Conservation (phyloP, 345 rosid species). For the Eutrema japonicum region DNA sequence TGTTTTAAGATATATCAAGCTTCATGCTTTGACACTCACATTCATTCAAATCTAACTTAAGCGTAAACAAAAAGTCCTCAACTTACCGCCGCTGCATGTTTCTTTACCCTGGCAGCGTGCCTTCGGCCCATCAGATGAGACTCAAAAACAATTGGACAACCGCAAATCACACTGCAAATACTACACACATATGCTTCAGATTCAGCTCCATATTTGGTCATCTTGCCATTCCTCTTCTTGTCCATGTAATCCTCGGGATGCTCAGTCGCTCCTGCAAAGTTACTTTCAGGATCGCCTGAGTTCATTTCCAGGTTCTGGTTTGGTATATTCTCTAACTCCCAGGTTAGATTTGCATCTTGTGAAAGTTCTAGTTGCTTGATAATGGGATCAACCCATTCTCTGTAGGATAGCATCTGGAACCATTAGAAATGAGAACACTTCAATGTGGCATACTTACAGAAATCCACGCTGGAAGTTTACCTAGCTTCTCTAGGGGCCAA, state of each 20-base stretch:
- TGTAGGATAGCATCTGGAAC: constrained; percentile 15
- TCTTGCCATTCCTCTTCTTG: neutral
- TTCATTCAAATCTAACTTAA: neutral
- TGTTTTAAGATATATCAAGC: neutral
- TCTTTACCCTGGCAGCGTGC: constrained; percentile 15
- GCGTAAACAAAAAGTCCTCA: neutral
- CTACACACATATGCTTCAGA: constrained; percentile 23
- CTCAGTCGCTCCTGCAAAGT: neutral
- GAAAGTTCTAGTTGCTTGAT: constrained; percentile 48
- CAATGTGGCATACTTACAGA: neutral
- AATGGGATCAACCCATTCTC: constrained; percentile 46
- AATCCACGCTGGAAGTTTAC: constrained; percentile 38
- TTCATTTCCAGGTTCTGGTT: neutral
- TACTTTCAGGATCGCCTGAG: constrained; percentile 18
- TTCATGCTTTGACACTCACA: neutral
- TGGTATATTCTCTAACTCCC: constrained; percentile 39
- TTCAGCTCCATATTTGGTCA: constrained; percentile 4
- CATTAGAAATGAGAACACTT: neutral
- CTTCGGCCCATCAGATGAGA: constrained; percentile 15
- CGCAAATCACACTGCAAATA: constrained; percentile 20
- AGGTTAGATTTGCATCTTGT: constrained; percentile 43
- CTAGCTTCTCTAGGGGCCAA: constrained; percentile 44
- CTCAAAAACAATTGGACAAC: constrained; percentile 13
- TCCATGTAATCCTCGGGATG: constrained; percentile 4
- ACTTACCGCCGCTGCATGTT: constrained; percentile 18